Conservation (phyloP, 2,329 filamentous ascomycete genomes). For the Trematosphaeria pertusa region DNA sequence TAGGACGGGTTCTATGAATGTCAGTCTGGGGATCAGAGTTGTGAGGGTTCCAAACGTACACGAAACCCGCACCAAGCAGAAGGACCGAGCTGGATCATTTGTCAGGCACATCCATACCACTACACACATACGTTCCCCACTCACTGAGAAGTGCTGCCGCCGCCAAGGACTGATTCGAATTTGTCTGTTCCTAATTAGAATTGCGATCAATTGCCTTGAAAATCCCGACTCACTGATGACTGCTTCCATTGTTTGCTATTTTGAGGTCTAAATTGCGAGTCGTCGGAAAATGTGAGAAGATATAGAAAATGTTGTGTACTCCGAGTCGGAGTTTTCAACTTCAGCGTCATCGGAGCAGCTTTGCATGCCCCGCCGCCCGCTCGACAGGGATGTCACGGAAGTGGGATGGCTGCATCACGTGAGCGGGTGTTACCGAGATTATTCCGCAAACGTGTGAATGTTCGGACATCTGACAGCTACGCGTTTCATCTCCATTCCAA, state of each 20-base stretch:
- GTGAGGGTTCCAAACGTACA: conserved; percentile 43
- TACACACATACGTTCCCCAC: conserved; percentile 15
- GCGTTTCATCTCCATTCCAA: conserved; percentile 26
- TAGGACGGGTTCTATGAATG: conserved; percentile 57
- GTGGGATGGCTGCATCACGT: conserved; percentile 20
- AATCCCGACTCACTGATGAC: conserved; percentile 36
- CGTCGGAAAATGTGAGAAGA: conserved; percentile 23
- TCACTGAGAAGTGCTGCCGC: conserved; percentile 42
- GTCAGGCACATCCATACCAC: conserved; percentile 20
- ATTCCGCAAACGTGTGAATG: conserved; percentile 13
- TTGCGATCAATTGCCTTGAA: conserved; percentile 11
- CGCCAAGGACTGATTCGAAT: conserved; percentile 40
- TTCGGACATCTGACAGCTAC: conserved; percentile 20
- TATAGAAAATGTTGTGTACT: conserved; percentile 36
- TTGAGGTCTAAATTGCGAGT: conserved; percentile 12
- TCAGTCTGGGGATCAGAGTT: too few species aligned
- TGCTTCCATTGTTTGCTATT: conserved; percentile 41
- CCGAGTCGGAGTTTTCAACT: conserved; percentile 39
- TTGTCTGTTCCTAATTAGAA: conserved; percentile 35
- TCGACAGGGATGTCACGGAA: conserved; percentile 16
- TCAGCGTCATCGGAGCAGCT: conserved; percentile 38
- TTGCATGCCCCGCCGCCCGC: conserved; percentile 28
- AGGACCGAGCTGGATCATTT: conserved; percentile 40
- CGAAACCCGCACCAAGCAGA: conserved; percentile 49
- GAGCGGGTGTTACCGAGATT: conserved; percentile 6